Percentiles rank a stretch among this genome's conserved stretches.
Evolutionary conservation across 2,329 filamentous ascomycete species (phyloP).

Genomic region (Fusarium stilboides): DNA sequence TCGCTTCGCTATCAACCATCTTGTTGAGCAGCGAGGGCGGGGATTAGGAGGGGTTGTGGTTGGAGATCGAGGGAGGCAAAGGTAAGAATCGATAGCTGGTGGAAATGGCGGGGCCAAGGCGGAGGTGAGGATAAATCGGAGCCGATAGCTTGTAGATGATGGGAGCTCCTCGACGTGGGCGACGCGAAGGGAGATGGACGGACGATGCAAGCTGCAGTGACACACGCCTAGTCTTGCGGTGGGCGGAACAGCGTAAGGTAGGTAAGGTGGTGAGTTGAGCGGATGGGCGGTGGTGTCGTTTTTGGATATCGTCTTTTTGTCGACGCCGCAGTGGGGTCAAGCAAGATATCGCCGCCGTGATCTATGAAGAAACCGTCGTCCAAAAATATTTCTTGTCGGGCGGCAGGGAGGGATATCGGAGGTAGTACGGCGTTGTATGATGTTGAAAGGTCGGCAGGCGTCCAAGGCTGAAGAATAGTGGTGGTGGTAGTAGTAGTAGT

Average conservation of each 20-base stretch:
- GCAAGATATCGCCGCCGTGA: slow-evolving; percentile 41
- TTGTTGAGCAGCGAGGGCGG: slow-evolving; percentile 64
- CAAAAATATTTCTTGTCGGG: slow-evolving; percentile 30
- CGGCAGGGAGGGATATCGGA: slow-evolving; percentile 27
- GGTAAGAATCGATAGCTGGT: slow-evolving; percentile 41
- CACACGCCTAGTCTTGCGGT: slow-evolving; percentile 44
- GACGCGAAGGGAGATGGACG: slow-evolving; percentile 37
- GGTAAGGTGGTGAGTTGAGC: slow-evolving; percentile 28
- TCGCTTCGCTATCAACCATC: slow-evolving; percentile 97
- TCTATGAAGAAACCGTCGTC: slow-evolving; percentile 35
- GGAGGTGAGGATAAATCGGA: slow-evolving; percentile 38
- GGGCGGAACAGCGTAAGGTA: slow-evolving; percentile 31
- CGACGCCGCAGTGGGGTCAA: slow-evolving; percentile 45
- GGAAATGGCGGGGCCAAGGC: slow-evolving; percentile 43
- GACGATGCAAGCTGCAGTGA: slow-evolving; percentile 41
- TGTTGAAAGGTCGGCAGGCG: slow-evolving; percentile 36
- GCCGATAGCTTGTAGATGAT: slow-evolving; percentile 26
- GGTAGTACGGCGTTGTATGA: slow-evolving; percentile 33
- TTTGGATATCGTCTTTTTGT: slow-evolving; percentile 46
- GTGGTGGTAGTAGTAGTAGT: slow-evolving; percentile 11
- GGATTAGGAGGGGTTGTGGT: slow-evolving; percentile 45
- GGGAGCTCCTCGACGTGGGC: slow-evolving; percentile 28
- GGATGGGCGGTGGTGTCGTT: slow-evolving; percentile 44
- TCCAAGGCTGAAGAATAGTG: slow-evolving; percentile 42
- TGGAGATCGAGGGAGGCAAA: slow-evolving; percentile 45